These are phyloP conservation scores for Rhizomucor pusillus DNA, from an alignment of 371 early-diverging fungal genomes.

Conservation along the genomic window DNA sequence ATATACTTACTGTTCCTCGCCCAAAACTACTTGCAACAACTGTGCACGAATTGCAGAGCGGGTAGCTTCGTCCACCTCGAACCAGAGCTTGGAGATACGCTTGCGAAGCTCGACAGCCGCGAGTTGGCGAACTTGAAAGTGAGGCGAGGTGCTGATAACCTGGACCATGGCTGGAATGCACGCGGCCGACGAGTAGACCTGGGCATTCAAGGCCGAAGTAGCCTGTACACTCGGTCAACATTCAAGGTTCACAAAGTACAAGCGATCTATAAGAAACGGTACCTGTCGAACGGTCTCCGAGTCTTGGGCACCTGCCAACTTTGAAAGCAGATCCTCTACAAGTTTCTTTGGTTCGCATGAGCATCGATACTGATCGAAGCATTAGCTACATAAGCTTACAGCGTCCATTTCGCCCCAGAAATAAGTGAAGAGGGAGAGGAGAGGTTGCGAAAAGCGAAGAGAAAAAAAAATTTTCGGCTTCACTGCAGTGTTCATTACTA, in stretches of 20 bases:
- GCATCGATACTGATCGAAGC: too few relatives aligned
- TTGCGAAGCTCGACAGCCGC: conserved; percentile 91
- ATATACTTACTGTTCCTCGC: conserved; percentile 65
- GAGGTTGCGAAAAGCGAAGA: neutral
- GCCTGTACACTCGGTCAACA: conserved; percentile 31
- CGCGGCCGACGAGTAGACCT: conserved; percentile 59
- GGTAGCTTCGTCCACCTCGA: conserved; percentile 48
- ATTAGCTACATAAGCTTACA: neutral
- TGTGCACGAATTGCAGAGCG: conserved; percentile 60
- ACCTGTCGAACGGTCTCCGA: conserved; percentile 49
- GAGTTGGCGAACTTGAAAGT: conserved; percentile 75
- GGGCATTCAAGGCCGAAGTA: conserved; percentile 64
- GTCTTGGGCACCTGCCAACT: conserved; percentile 45
- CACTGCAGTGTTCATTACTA: neutral
- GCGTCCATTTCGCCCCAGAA: conserved; percentile 2
- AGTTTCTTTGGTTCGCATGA: conserved; percentile 28
- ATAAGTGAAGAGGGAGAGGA: neutral
- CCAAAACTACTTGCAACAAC: conserved; percentile 65
- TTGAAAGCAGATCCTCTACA: conserved; percentile 41
- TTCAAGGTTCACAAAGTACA: neutral
- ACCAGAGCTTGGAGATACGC: conserved; percentile 72
- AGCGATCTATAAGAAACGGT: conserved; percentile 11
- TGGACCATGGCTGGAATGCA: conserved; percentile 75
- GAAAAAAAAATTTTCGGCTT: neutral
- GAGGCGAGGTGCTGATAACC: conserved; percentile 56